phyloP scores from a whole-genome alignment of 2,329 filamentous ascomycete genomes.

The Dryadomyces sulphureus region DNA sequence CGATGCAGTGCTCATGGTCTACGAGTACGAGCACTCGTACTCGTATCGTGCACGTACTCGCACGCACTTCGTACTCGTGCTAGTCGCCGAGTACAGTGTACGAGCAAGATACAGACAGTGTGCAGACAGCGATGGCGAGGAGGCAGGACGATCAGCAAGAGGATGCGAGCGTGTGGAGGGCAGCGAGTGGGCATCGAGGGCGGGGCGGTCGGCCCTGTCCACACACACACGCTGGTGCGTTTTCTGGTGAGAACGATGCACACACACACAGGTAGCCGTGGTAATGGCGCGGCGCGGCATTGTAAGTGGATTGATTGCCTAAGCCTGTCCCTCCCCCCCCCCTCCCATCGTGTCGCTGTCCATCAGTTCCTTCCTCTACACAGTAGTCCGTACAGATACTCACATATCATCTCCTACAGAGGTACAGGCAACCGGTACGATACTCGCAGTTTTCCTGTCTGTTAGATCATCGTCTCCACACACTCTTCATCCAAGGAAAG shows the following conservation, averaged over 20 bases:
- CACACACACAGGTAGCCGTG: not conserved
- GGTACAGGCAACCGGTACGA: too few relatives aligned
- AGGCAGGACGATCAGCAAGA: not conserved
- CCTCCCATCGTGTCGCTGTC: too few relatives aligned
- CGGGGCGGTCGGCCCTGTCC: not conserved
- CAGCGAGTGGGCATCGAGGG: not conserved
- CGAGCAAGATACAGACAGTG: not conserved
- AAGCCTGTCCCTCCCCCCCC: too few relatives aligned
- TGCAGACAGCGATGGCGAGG: not conserved
- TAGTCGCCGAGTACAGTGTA: not conserved
- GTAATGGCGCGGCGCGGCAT: constrained; percentile 1
- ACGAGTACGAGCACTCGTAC: too few relatives aligned
- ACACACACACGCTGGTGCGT: not conserved
- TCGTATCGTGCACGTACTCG: not conserved
- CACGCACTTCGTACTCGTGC: too few relatives aligned
- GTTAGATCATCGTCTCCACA: not conserved
- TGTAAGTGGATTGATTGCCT: too few relatives aligned
- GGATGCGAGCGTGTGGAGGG: not conserved
- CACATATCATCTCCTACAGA: too few relatives aligned
- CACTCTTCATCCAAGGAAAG: not conserved
- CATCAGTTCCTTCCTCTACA: not conserved
- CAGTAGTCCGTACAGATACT: too few relatives aligned
- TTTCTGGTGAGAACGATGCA: not conserved
- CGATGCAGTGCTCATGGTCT: too few relatives aligned
- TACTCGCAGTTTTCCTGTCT: not conserved